phyloP scores from a whole-genome alignment of 2,329 filamentous ascomycete species.

The Colletotrichum sp. region DNA sequence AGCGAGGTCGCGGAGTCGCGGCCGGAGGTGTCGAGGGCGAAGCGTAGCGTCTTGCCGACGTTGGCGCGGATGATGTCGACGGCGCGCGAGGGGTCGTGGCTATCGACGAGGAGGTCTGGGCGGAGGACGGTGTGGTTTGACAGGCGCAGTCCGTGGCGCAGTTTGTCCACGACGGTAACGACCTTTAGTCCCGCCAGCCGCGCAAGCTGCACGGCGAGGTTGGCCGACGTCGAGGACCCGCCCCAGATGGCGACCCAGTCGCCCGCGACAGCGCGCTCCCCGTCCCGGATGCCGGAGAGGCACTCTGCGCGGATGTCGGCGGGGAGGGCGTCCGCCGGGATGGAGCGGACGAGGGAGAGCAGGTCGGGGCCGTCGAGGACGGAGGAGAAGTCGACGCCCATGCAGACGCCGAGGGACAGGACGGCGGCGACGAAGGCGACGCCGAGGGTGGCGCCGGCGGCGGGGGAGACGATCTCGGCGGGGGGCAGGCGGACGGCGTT shows the following conservation, averaged over 20 bases:
- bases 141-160: conserved; percentile 67
- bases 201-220: conserved; percentile 71
- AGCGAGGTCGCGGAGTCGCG: conserved; percentile 66
- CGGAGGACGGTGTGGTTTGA: conserved; percentile 46
- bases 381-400: conserved; percentile 69
- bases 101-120: conserved; percentile 72
- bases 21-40: conserved; percentile 72
- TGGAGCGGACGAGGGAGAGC: conserved; percentile 49
- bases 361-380: conserved; percentile 64
- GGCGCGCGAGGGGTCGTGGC: conserved; percentile 68
- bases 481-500: conserved; percentile 66
- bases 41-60: conserved; percentile 63
- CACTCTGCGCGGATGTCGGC: conserved; percentile 68
- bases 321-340: conserved; percentile 56
- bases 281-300: conserved; percentile 54
- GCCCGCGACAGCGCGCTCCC: conserved; percentile 60
- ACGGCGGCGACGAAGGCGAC: conserved; percentile 76
- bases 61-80: conserved; percentile 67
- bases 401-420: conserved; percentile 70
- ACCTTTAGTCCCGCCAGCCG: conserved; percentile 69
- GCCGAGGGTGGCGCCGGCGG: conserved; percentile 67
- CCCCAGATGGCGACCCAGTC: conserved; percentile 81
- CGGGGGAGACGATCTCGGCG: conserved; percentile 44
- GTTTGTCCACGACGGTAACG: conserved; percentile 69
- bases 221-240: conserved; percentile 74